Evolutionary conservation across 2,329 filamentous ascomycete genomes (phyloP).

Genomic region (Phoma herbarum): DNA sequence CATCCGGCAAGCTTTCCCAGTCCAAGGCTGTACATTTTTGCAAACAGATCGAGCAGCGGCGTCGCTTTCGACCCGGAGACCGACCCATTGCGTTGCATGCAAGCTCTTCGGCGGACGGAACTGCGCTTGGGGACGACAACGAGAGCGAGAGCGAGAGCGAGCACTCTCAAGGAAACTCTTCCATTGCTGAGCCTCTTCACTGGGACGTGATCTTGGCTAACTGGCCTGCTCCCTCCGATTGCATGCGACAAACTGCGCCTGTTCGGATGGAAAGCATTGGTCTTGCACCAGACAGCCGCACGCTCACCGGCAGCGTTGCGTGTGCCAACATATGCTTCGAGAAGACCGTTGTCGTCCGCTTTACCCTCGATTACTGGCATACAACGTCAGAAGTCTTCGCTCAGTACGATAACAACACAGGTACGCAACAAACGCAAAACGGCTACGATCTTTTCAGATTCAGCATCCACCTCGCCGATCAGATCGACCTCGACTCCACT

Average conservation of each 20-base stretch:
- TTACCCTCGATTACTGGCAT: conserved; percentile 98
- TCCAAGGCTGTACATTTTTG: conserved; percentile 99
- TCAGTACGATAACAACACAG: conserved; percentile 82
- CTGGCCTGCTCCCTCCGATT: conserved; percentile 72
- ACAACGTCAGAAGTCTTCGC: conserved; percentile 93
- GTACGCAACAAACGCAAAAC: conserved; percentile 69
- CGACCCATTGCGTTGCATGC: conserved; percentile 95
- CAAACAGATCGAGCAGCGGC: conserved; percentile 91
- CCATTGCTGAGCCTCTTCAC: conserved; percentile 64
- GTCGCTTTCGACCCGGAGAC: conserved; percentile 94
- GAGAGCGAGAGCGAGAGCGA: conserved; percentile 84
- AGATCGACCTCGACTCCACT: conserved; percentile 90
- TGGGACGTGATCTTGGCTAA: conserved; percentile 89
- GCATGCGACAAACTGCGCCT: conserved; percentile 69
- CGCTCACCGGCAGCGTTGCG: conserved; percentile 81
- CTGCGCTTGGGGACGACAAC: conserved; percentile 83
- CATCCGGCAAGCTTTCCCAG: conserved; percentile 96
- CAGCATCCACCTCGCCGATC: conserved; percentile 89
- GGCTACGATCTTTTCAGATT: conserved; percentile 92
- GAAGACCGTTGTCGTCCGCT: conserved; percentile 86
- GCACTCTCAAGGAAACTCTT: conserved; percentile 78
- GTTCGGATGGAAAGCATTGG: conserved; percentile 87
- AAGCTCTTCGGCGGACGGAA: conserved; percentile 88
- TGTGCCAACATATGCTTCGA: conserved; percentile 90
- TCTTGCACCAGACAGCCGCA: conserved; percentile 87